Conservation (phyloP, 306 rosid genomes). For the Cicer pinnatifidum region DNA sequence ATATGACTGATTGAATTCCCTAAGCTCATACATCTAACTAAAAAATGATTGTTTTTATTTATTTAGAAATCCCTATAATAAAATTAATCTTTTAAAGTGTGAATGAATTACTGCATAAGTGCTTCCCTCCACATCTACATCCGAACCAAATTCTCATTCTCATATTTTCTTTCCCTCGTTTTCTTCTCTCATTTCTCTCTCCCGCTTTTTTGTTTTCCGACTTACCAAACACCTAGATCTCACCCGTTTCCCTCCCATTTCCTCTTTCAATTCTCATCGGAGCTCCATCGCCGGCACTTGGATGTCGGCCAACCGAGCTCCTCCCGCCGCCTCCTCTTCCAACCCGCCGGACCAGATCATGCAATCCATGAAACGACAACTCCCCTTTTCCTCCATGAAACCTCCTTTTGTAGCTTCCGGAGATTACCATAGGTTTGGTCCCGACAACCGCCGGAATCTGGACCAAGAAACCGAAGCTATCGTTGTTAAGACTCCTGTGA, state of each 20-base stretch:
- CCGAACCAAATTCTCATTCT: conserved; percentile 76
- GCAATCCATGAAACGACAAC: conserved; percentile 72
- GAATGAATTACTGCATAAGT: conserved; percentile 46
- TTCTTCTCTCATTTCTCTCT: conserved; percentile 69
- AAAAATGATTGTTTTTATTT: too few species aligned
- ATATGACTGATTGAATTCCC: too few species aligned
- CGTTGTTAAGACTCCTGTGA: conserved; percentile 69
- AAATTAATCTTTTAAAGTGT: neutral
- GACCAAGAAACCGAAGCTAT: conserved; percentile 66
- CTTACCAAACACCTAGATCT: conserved; percentile 66
- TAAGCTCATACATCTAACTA: too few species aligned
- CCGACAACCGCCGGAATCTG: conserved; percentile 58
- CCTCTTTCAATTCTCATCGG: conserved; percentile 15
- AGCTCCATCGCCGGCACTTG: conserved; percentile 49
- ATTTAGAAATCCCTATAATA: too few species aligned
- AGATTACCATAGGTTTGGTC: conserved; percentile 78
- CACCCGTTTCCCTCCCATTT: conserved; percentile 35
- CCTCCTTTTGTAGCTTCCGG: conserved; percentile 77
- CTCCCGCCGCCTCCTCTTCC: conserved; percentile 50
- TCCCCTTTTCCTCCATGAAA: conserved; percentile 70
- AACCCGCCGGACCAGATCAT: conserved; percentile 63
- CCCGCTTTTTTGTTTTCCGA: conserved; percentile 69
- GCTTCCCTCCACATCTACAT: conserved; percentile 94
- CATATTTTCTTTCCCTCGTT: conserved; percentile 67
- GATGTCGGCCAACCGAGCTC: conserved; percentile 71